These are phyloP conservation scores for Pseudogymnoascus sp. DNA, from an alignment of 2,329 filamentous ascomycete species.

Conservation along the genomic window DNA sequence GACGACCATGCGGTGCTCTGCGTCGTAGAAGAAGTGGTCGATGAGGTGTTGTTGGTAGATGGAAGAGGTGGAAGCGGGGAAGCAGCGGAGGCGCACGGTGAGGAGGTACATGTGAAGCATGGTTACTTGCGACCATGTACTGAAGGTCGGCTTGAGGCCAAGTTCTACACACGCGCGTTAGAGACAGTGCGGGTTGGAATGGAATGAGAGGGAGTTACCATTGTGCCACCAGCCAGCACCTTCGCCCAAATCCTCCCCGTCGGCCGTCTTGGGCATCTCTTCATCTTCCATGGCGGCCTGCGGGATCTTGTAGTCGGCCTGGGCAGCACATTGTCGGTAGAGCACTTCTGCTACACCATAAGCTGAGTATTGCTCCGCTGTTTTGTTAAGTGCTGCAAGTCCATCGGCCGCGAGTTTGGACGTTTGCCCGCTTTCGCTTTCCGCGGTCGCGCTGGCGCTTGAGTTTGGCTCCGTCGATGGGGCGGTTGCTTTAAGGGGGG, in stretches of 20 bases:
- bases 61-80: conserved; percentile 61
- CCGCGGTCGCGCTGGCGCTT: conserved; percentile 6
- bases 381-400: conserved; percentile 22
- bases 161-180: conserved; percentile 49
- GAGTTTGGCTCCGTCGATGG: conserved; percentile 4
- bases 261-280: conserved; percentile 61
- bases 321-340: conserved; percentile 65
- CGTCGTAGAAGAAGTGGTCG: conserved; percentile 91
- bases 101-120: conserved; percentile 95
- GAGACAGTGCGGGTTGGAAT: not conserved
- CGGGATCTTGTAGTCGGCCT: conserved; percentile 71
- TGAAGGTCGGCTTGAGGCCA: conserved; percentile 77
- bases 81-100: conserved; percentile 71
- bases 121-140: conserved; percentile 90
- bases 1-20: conserved; percentile 75
- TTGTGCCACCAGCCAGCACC: conserved; percentile 75
- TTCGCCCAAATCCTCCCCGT: conserved; percentile 75
- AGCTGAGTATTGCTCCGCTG: conserved; percentile 62
- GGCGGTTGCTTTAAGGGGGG: conserved; percentile 19
- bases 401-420: conserved; percentile 17
- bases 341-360: conserved; percentile 72
- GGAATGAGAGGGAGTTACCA: conserved; percentile 44
- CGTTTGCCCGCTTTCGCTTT: conserved; percentile 15
- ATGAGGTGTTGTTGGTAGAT: conserved; percentile 85
- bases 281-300: conserved; percentile 58